phyloP scores from a whole-genome alignment of 352 stramenopile species.

The Phytophthora palmivora region DNA sequence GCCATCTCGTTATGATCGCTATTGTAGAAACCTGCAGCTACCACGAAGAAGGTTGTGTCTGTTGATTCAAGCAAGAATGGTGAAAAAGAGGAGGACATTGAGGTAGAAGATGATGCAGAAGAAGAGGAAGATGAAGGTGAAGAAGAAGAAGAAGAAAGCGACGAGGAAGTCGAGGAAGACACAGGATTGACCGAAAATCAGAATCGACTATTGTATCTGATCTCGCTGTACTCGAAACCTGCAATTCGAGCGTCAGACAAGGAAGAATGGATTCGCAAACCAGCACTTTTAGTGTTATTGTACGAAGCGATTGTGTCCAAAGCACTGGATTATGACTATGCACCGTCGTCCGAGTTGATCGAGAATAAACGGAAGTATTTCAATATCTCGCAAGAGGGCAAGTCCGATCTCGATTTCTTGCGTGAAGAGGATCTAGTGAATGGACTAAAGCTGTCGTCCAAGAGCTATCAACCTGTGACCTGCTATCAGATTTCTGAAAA shows the following conservation, averaged over 20 bases:
- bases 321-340: constrained; percentile 98
- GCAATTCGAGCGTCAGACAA: constrained; percentile 92
- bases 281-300: constrained; percentile 94
- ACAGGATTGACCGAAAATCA: constrained; percentile 96
- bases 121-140: constrained; percentile 42
- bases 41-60: constrained; percentile 19
- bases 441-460: constrained; percentile 93
- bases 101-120: constrained; percentile 34
- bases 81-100: constrained; percentile 31
- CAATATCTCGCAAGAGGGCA: constrained; percentile 97
- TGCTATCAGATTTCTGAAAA: constrained; percentile 98
- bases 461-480: constrained; percentile 95
- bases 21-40: constrained; percentile 25
- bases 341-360: constrained; percentile 94
- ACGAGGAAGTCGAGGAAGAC: constrained; percentile 80
- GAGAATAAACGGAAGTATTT: constrained; percentile 95
- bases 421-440: constrained; percentile 97
- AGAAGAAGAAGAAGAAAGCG: constrained; percentile 59
- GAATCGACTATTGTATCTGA: constrained; percentile 96
- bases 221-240: constrained; percentile 96
- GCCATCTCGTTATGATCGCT: not conserved
- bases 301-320: constrained; percentile 98
- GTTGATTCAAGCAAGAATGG: constrained; percentile 33
- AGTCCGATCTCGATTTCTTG: constrained; percentile 97
- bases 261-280: constrained; percentile 97